phyloP scores from a whole-genome alignment of 495 filamentous ascomycete genomes.

The Paragyromitra xinjiangensis region DNA sequence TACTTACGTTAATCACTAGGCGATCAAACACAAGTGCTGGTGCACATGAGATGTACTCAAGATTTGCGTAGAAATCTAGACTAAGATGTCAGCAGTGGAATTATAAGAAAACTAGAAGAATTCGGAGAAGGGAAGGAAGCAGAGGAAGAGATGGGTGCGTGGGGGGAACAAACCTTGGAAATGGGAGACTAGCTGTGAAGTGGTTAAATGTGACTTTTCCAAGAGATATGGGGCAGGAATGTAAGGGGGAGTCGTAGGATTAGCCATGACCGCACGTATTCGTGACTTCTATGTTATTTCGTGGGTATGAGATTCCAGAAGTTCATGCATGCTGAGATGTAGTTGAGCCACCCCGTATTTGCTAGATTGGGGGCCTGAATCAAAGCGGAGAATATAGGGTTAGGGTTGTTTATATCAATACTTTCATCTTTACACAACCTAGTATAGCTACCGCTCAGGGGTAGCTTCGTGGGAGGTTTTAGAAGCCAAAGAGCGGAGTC shows the following conservation, averaged over 20 bases:
- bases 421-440: neutral
- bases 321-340: neutral
- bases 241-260: neutral
- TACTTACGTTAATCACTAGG: slow-evolving; percentile 4
- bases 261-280: neutral
- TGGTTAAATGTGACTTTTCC: neutral
- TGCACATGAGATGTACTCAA: slow-evolving; percentile 1
- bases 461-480: too few species aligned
- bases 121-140: neutral
- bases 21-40: slow-evolving; percentile 9
- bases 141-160: too few species aligned
- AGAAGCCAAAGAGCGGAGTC: too few species aligned
- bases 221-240: slow-evolving; percentile 6
- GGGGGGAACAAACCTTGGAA: neutral
- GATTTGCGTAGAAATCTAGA: neutral
- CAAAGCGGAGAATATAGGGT: neutral
- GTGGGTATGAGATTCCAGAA: neutral
- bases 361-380: neutral
- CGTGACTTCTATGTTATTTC: neutral
- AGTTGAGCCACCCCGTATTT: neutral
- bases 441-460: too few species aligned
- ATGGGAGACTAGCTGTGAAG: neutral
- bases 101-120: neutral
- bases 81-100: neutral
- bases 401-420: neutral